Percentiles rank a stretch among this genome's conserved stretches.
Evolutionary conservation across 768 basidiomycete genomes (phyloP).

Genomic region (Boletus insuetus): DNA sequence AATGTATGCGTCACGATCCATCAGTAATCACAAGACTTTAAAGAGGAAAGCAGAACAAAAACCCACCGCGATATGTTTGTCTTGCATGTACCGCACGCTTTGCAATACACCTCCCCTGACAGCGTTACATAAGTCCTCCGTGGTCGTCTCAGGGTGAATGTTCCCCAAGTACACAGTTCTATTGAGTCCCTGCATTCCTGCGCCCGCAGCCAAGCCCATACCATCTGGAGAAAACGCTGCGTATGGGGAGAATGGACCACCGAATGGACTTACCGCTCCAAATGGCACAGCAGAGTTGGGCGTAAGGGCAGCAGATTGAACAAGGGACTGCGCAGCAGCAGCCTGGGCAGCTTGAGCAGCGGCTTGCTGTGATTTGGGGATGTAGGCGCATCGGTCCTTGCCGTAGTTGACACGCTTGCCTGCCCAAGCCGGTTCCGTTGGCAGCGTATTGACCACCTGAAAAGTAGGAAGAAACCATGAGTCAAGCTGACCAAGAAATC

Average conservation of each 20-base stretch:
- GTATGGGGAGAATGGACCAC: constrained; percentile 45
- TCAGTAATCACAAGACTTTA: not conserved
- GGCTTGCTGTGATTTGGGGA: constrained; percentile 92
- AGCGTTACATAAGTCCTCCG: constrained; percentile 95
- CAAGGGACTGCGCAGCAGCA: constrained; percentile 74
- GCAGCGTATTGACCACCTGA: constrained; percentile 91
- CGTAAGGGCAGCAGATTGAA: constrained; percentile 46
- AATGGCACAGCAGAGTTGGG: constrained; percentile 31
- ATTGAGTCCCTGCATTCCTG: constrained; percentile 62
- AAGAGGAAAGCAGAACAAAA: not conserved
- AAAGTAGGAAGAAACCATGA: not conserved
- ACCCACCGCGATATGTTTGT: constrained; percentile 94
- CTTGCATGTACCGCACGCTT: constrained; percentile 92
- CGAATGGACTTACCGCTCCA: constrained; percentile 31
- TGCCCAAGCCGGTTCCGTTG: constrained; percentile 89
- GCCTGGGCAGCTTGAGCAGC: constrained; percentile 85
- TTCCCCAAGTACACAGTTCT: constrained; percentile 95
- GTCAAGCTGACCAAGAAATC: not conserved
- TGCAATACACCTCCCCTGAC: constrained; percentile 96
- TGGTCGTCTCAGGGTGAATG: constrained; percentile 92
- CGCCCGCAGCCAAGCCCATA: constrained; percentile 30
- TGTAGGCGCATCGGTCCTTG: constrained; percentile 97
- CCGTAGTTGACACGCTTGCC: constrained; percentile 98
- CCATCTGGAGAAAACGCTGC: constrained; percentile 47
- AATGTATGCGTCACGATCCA: not conserved